Percentiles rank a stretch among this genome's conserved stretches.
Conservation (phyloP, 2,329 filamentous ascomycete species). For the Venturia pyrina region DNA sequence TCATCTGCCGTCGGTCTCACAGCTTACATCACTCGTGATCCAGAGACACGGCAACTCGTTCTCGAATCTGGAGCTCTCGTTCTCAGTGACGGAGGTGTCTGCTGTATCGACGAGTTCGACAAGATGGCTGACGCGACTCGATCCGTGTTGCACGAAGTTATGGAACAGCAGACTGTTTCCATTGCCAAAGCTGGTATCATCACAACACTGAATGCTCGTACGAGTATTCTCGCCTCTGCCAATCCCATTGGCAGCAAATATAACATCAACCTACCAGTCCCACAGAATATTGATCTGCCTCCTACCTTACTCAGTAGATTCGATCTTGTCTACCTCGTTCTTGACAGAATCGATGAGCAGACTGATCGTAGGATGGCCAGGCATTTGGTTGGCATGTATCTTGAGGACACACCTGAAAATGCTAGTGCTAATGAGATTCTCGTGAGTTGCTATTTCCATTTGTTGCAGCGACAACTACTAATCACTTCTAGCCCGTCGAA, state of each 20-base stretch:
- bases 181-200: slow-evolving; percentile 73
- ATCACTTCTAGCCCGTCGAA: slow-evolving; percentile 62
- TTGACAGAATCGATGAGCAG: slow-evolving; percentile 87
- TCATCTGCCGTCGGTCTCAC: slow-evolving; percentile 68
- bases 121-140: slow-evolving; percentile 70
- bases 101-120: slow-evolving; percentile 72
- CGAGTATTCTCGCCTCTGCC: slow-evolving; percentile 89
- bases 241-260: slow-evolving; percentile 98
- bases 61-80: slow-evolving; percentile 67
- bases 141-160: slow-evolving; percentile 68
- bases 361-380: slow-evolving; percentile 80
- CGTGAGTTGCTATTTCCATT: slow-evolving; percentile 40
- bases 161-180: slow-evolving; percentile 72
- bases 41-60: slow-evolving; percentile 62
- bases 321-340: slow-evolving; percentile 90
- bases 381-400: slow-evolving; percentile 90
- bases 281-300: slow-evolving; percentile 95
- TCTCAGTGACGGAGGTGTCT: slow-evolving; percentile 64
- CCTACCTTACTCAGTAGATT: slow-evolving; percentile 93
- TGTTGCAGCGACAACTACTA: slow-evolving; percentile 11
- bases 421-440: slow-evolving; percentile 70
- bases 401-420: slow-evolving; percentile 87
- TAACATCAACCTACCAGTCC: slow-evolving; percentile 89
- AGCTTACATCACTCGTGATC: slow-evolving; percentile 66
- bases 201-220: slow-evolving; percentile 86